Evolutionary conservation across 768 basidiomycete species (phyloP), one percentile per base, ranked within the genome.

Genomic region (Chalciporus piperatus): DNA sequence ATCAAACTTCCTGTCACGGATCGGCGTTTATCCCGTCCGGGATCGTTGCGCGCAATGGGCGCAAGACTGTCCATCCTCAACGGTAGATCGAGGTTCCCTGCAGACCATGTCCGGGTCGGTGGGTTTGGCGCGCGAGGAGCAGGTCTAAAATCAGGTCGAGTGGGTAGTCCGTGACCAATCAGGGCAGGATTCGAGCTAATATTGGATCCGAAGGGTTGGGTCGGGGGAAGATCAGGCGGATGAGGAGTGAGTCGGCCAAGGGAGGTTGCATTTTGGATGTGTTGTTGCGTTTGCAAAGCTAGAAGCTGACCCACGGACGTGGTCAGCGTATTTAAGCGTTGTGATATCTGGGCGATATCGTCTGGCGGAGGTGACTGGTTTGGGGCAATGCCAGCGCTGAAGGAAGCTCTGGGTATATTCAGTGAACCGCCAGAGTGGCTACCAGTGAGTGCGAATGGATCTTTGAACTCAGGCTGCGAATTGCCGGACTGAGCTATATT

Each of bases 291-390:
- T 65, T 90, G 89, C 39, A 91, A 67, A 3, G 87, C 86, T 9
- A 93, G 79, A 22, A 94, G 77, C 65, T 92, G 90, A 20, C 90
- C 87, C 46, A 94, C 91, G 8, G 92, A 92, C 3, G 87, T 83
- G 16, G 89, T 89, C 59, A 94, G 72, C 10, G 84, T 85, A 63
- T 83, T 87, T 48, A 94, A 74, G 37, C 89, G 82, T 59, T 88
- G 87, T 10, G 87, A 86, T 39, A 92, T 89, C 45, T 84, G 79
- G 10, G 79, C 74, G 51, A 90, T 81, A 66, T 91, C 89, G 67
- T 92, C 87, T 22, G 75, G 65, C 37, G 83, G 80, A 40, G 76
- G 76, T 32, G 78, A 67, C 71, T 89, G 87, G 65, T 88, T 87
- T 39, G 88, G 86, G 23, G 85, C 81, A 61, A 89, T 82, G 58